Evolutionary conservation across 495 filamentous ascomycete species (phyloP), one percentile per base, ranked within the genome.

Genomic region (Paragyromitra xinjiangensis): DNA sequence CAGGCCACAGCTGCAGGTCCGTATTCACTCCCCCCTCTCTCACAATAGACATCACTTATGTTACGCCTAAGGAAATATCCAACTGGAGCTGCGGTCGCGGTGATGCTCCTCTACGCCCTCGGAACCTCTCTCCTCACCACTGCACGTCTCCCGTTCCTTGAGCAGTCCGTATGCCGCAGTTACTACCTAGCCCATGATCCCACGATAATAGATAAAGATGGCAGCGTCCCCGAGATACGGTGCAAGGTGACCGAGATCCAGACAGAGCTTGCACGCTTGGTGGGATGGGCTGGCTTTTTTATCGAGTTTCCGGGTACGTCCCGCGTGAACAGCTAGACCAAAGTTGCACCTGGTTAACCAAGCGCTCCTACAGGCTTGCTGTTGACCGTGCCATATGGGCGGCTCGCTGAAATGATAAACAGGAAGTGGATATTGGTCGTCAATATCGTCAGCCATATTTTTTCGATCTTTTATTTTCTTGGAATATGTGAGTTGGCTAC

Each of bases 131-230:
- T 72, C 29, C 59, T 72, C 45, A 72, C 6, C 59, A 53, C 69
- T 44, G 34, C 58, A 19, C 69, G 69, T 40, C 69, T 72, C 48
- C 69, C 69, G 6, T 59, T 72, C 24, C 69, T 72, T 50, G 69
- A 72, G 69, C 69, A 72, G 59, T 72, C 69, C 14, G 69, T 72
- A 16, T 72, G 69, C 26, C 69, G 69, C 8, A 72, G 42, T 19
- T 72, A 72, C 59, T 72, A 72, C 34, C 34, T 64, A 1, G 39
- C 29, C 45, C 48, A 72, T 56, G 69, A 72, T 0, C 69, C 69
- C 34, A 11, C 59, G 19, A 40, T 56, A 14, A 29, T 72, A 29
- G 69, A 56, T 14, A 55, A 55, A 2, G 69, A 72, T 34, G 69
- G 69, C 26, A 64, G 59, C 19, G 48, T 72, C 45, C 59, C 59